phyloP scores from a whole-genome alignment of 2,329 filamentous ascomycete species.

The Penicillium sumatraense region DNA sequence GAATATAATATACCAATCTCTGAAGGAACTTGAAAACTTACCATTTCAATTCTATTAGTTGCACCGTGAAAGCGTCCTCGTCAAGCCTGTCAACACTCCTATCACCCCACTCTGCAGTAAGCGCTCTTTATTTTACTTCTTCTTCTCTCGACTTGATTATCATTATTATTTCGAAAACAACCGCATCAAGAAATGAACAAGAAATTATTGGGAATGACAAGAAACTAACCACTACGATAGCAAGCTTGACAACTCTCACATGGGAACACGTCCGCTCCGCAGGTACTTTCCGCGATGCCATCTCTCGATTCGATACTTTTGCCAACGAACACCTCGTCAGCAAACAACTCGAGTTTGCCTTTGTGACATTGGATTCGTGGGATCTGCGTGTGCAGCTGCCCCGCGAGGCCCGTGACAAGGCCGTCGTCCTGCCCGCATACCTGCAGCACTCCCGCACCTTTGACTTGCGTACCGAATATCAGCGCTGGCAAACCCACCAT shows the following conservation, averaged over 20 bases:
- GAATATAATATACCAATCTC: background rate
- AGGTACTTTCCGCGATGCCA: conserved; percentile 94
- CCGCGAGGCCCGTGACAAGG: conserved; percentile 96
- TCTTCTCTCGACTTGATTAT: background rate
- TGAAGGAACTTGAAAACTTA: conserved; percentile 27
- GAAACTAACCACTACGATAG: conserved; percentile 54
- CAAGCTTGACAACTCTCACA: conserved; percentile 94
- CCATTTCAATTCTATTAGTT: conserved; percentile 60
- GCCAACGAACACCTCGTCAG: conserved; percentile 87
- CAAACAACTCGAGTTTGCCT: conserved; percentile 95
- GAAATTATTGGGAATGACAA: too few relatives aligned
- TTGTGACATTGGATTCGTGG: conserved; percentile 98
- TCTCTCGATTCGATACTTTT: conserved; percentile 93
- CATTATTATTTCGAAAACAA: background rate
- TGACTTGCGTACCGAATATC: conserved; percentile 95
- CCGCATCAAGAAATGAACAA: too few relatives aligned
- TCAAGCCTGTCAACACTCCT: conserved; percentile 97
- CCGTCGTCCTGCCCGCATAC: conserved; percentile 93
- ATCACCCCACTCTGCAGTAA: conserved; percentile 99
- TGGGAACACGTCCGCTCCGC: conserved; percentile 99
- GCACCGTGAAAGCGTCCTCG: conserved; percentile 91
- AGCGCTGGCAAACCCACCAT: conserved; percentile 97
- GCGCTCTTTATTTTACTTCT: conserved; percentile 52
- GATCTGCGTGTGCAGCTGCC: conserved; percentile 97
- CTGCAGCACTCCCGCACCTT: conserved; percentile 97